These are phyloP conservation scores for Moniliophthora roreri DNA, from an alignment of 1,284 basidiomycete species.

Conservation along the genomic window DNA sequence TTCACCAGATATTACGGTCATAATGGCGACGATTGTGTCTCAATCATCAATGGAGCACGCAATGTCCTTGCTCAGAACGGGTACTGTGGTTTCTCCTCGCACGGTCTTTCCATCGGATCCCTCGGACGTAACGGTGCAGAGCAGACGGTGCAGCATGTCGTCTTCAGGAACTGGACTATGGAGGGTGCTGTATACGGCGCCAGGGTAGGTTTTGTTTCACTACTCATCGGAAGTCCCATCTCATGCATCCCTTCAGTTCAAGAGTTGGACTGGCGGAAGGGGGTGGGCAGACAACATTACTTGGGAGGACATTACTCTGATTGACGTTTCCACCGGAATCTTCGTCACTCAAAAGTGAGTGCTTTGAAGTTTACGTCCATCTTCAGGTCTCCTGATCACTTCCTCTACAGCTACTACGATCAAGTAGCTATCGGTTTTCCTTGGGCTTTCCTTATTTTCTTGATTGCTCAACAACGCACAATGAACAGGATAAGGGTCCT, in stretches of 20 bases:
- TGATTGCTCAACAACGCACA: not conserved
- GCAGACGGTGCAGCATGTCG: conserved; percentile 37
- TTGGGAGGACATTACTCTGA: conserved; percentile 44
- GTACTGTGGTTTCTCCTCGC: conserved; percentile 45
- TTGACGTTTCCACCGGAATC: conserved; percentile 42
- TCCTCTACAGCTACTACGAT: conserved; percentile 30
- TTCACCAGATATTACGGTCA: conserved; percentile 30
- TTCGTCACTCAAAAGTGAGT: conserved; percentile 47
- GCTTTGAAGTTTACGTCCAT: conserved; percentile 1
- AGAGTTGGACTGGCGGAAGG: conserved; percentile 46
- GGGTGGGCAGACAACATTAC: conserved; percentile 45
- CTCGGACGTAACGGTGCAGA: conserved; percentile 39
- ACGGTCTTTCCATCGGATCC: conserved; percentile 47
- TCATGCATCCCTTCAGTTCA: too few species aligned
- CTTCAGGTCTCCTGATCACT: not conserved
- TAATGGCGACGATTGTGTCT: conserved; percentile 50
- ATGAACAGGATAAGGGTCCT: conserved; percentile 30
- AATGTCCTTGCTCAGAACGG: conserved; percentile 46
- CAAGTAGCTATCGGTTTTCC: conserved; percentile 17
- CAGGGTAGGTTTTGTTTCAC: conserved; percentile 23
- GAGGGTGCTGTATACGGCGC: conserved; percentile 48
- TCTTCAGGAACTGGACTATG: conserved; percentile 47
- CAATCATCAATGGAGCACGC: conserved; percentile 42
- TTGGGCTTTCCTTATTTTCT: not conserved
- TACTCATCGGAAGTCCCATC: too few species aligned